phyloP scores from a whole-genome alignment of 2,329 filamentous ascomycete species.

The Lasiodiplodia hormozganensis region DNA sequence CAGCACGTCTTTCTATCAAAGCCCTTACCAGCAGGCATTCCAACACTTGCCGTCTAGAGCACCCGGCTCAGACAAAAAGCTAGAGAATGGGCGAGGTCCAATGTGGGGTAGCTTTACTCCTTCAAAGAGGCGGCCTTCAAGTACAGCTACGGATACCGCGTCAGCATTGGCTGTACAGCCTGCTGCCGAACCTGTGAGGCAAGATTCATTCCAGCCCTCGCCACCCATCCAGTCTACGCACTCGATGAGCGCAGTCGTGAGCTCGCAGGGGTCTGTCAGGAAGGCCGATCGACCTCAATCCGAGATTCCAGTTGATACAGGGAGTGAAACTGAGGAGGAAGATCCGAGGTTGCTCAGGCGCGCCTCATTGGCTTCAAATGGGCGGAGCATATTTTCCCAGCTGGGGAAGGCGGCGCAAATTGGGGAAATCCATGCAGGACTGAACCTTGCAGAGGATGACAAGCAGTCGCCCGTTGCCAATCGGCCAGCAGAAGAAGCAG shows the following conservation, averaged over 20 bases:
- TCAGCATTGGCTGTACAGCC: background rate
- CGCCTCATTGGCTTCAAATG: background rate
- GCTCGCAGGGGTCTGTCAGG: background rate
- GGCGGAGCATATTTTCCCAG: background rate
- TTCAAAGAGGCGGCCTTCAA: background rate
- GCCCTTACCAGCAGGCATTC: background rate
- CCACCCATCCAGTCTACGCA: background rate
- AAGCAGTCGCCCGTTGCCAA: background rate
- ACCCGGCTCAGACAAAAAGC: background rate
- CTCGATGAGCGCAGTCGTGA: background rate
- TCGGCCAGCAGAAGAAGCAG: background rate
- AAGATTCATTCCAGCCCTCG: background rate
- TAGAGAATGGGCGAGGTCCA: background rate
- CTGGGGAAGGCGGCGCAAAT: no score
- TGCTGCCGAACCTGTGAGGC: background rate
- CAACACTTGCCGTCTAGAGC: background rate
- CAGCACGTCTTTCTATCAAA: background rate
- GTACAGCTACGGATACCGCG: background rate
- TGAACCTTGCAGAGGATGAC: no score
- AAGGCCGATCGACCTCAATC: background rate
- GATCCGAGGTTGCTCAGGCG: background rate
- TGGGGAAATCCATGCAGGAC: no score
- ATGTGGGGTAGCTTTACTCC: slow-evolving; percentile 12
- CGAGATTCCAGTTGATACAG: background rate
- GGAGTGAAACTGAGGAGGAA: slow-evolving; percentile 17